Base-by-base conservation (phyloP, 75 land plant species). In the Picea sitchensis region DNA sequence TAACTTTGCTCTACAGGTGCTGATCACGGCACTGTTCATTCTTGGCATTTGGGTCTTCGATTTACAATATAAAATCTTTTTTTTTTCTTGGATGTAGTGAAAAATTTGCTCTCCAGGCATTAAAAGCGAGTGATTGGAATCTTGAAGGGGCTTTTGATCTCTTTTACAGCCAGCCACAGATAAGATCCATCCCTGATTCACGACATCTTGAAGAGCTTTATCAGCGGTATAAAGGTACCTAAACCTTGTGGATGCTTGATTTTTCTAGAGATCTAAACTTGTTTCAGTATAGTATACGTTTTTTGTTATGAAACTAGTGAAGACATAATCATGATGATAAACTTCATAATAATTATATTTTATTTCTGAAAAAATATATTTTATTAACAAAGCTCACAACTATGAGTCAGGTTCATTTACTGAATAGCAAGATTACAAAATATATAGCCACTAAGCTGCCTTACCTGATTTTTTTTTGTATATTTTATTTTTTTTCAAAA, bases 61-160 rank as follows among this genome's bases (percentile, higher is more conserved):
- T 31, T 58, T 12, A 79, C 61, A 15, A 58, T 81, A 57, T 58
- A 41, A 51, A 20, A 18, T 83, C 41, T 41, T 34, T 75, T 36
- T 36, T 20, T 44, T 47, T 76, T 73, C 23, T 7, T 83, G 20
- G 23, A 23, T 85, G 85, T 85, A 96, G 99, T 90, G 99, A 96
- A 74, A 94, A 94, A 67, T 84, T 86, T 82, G 98, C 99, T 36
- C 79, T 92, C 26, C 87, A 86, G 56, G 89, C 92, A 18, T 80
- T 96, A 57, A 96, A 94, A 83, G 88, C 93, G 38, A 96, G 99
- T 82, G 99, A 96, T 80, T 96, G 98, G 97, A 92, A 92, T 84
- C 85, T 94, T 77, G 99, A 96, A 76, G 95, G 90, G 58, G 99
- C 99, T 34, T 89, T 96, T 88, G 99, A 96, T 65, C 77, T 92